Evolutionary conservation across 129 eudicot genomes (phyloP).

Genomic region (Flaveria sonorensis): DNA sequence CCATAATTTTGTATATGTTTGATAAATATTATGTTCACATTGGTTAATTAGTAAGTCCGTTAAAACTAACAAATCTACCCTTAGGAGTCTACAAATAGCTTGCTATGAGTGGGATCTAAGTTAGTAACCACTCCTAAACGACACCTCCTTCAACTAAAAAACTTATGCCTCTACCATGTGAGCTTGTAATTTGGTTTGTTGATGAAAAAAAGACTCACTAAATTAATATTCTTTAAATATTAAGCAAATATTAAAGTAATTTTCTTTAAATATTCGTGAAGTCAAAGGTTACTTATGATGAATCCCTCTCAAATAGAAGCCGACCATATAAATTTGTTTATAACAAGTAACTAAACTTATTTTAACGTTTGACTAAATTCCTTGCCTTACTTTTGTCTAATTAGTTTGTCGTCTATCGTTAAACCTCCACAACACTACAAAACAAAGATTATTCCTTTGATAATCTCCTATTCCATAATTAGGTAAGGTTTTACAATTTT

Average conservation of each 20-base stretch:
- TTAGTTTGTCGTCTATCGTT: conserved; percentile 34
- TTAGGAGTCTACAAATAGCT: too few species aligned
- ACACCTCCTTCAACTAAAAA: too few species aligned
- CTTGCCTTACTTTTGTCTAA: conserved; percentile 38
- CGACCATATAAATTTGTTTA: conserved; percentile 16
- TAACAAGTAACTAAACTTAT: conserved; percentile 18
- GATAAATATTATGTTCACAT: too few species aligned
- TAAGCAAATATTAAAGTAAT: neutral
- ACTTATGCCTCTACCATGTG: too few species aligned
- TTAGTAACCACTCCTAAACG: too few species aligned
- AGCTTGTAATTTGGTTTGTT: too few species aligned
- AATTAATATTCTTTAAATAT: neutral
- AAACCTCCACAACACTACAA: conserved; percentile 19
- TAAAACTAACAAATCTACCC: too few species aligned
- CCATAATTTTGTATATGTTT: too few species aligned
- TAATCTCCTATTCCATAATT: neutral
- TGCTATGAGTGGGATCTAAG: too few species aligned
- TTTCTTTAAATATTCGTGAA: conserved; percentile 15
- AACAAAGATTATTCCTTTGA: neutral
- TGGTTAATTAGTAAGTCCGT: too few species aligned
- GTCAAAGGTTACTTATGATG: neutral
- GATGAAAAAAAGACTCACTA: too few species aligned
- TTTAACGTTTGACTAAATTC: conserved; percentile 33
- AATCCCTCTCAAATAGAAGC: conserved; percentile 18
- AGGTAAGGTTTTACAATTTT: neutral